Evolutionary conservation across 2,329 filamentous ascomycete species (phyloP), one percentile per base, ranked within the genome.

Genomic region (Beauveria asiatica): DNA sequence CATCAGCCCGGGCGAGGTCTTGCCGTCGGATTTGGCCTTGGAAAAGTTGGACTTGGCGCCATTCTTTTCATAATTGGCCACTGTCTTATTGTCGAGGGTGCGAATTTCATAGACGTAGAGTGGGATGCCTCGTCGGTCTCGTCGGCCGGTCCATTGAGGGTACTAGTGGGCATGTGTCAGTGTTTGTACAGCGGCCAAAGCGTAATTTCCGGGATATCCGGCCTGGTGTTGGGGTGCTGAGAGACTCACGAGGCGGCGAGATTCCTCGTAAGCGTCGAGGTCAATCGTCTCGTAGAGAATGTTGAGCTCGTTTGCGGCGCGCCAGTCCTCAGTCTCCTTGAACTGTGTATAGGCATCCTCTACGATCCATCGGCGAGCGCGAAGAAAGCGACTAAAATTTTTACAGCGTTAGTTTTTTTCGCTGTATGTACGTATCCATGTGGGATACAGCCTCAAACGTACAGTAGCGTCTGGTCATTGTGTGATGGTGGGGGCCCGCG

Each of bases 91-190:
- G 76, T 95, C 89, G 67, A 97, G 82, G 62, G 89, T 84, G 63
- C 84, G 83, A 72, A 97, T 90, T 74, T 95, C 90, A 74, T 89
- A 97, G 62, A 97, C 83, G 74, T 94, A 97, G 66, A 97, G 82
- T 8, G 93, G 93, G 64, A 96, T 96, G 65, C 93, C 93, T 66
- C 92, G 88, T 67, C 85, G 88, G 75, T 97, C 93, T 66, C 92
- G 85, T 65, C 92, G 88, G 59, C 93, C 93, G 21, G 90, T 95
- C 89, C 92, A 97, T 84, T 96, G 91, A 25, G 92, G 92, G 70
- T 96, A 96, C 88, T 92, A 68, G 59, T 1, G 25, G 17, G 41
- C 9, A n/a, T 30, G 37, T 45, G 46, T 59, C 27, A 53, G 60
- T 41, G 16, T 51, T 51, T 54, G 61, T 17, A 19, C n/a, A 51